Conservation (phyloP, 352 stramenopile species). For the Phytophthora cajani region DNA sequence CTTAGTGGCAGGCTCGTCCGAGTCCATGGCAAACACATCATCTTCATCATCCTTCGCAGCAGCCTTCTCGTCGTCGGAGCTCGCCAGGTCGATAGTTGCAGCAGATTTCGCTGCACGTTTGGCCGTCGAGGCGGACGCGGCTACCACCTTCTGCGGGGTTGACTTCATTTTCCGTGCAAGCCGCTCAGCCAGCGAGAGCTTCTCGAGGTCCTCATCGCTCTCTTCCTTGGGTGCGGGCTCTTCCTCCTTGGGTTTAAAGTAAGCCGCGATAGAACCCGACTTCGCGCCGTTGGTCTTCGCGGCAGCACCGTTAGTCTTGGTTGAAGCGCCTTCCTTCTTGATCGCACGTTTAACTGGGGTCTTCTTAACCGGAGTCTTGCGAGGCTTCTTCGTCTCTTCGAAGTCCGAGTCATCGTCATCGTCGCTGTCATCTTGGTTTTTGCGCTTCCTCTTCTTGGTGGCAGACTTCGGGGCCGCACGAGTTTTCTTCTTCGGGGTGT, state of each 20-base stretch:
- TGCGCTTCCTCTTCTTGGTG: conserved; percentile 55
- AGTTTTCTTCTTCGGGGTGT: conserved; percentile 69
- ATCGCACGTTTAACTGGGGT: conserved; percentile 38
- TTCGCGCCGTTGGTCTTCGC: conserved; percentile 37
- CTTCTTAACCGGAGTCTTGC: conserved; percentile 56
- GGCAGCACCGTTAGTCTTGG: conserved; percentile 23
- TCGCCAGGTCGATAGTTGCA: conserved; percentile 49
- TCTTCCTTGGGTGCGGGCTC: conserved; percentile 36
- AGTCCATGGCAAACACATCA: conserved; percentile 76
- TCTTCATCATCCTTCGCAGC: conserved; percentile 46
- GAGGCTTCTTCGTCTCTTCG: conserved; percentile 45
- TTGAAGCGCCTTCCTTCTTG: conserved; percentile 37
- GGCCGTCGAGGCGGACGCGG: conserved; percentile 20
- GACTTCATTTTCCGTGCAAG: conserved; percentile 61
- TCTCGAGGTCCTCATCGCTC: conserved; percentile 69
- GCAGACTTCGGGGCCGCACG: conserved; percentile 46
- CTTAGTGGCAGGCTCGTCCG: conserved; percentile 42
- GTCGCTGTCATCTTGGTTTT: conserved; percentile 50
- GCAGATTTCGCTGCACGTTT: conserved; percentile 31
- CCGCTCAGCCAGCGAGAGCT: conserved; percentile 76
- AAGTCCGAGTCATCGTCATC: conserved; percentile 77
- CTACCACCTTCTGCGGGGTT: conserved; percentile 49
- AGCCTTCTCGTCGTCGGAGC: conserved; percentile 51
- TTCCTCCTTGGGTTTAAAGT: conserved; percentile 58
- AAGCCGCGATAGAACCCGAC: conserved; percentile 49